These are phyloP conservation scores for Corchorus olitorius DNA, from an alignment of 345 rosid genomes.

Conservation along the genomic window DNA sequence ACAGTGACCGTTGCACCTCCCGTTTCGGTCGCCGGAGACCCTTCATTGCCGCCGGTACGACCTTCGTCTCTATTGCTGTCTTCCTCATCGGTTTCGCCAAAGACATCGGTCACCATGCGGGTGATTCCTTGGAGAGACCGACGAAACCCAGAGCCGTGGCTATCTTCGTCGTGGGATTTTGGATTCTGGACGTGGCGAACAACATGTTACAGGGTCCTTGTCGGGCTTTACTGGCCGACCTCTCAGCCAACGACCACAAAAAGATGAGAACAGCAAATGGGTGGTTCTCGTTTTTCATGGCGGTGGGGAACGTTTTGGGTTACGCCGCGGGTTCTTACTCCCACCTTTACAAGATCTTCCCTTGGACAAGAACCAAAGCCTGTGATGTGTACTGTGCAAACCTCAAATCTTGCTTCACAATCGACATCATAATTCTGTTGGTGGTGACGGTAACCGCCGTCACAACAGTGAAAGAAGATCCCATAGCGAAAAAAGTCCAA, in stretches of 20 bases:
- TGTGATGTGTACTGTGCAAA: conserved; percentile 88
- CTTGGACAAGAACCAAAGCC: conserved; percentile 68
- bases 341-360: conserved; percentile 49
- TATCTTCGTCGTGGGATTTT: conserved; percentile 79
- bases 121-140: conserved; percentile 41
- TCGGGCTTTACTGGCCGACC: conserved; percentile 85
- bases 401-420: conserved; percentile 74
- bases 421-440: conserved; percentile 58
- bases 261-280: conserved; percentile 63
- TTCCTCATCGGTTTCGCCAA: conserved; percentile 85
- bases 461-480: conserved; percentile 45
- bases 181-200: conserved; percentile 93
- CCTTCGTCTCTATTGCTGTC: conserved; percentile 56
- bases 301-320: conserved; percentile 82
- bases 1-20: conserved; percentile 81
- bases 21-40: conserved; percentile 93
- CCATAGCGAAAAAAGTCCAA: conserved; percentile 32
- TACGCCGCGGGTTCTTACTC: conserved; percentile 73
- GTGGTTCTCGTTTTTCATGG: conserved; percentile 87
- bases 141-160: conserved; percentile 67
- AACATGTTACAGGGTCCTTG: conserved; percentile 86
- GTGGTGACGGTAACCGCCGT: conserved; percentile 45
- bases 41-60: conserved; percentile 63
- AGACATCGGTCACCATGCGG: conserved; percentile 67
- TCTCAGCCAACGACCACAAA: conserved; percentile 54